Base-by-base conservation (phyloP, 257 asterid species). In the Solanum sejunctum region DNA sequence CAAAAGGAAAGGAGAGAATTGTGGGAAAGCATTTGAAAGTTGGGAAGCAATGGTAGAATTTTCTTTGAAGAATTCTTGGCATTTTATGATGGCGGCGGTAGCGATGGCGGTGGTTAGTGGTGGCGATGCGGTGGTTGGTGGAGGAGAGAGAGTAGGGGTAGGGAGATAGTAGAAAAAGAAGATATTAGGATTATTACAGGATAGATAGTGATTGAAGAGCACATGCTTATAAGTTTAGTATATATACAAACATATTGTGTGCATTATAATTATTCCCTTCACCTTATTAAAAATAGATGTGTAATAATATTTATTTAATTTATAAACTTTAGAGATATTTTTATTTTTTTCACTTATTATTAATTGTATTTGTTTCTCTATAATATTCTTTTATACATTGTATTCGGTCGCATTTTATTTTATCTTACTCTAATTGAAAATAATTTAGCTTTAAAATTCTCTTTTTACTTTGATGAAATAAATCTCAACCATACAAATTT, bases 21-120 rank as follows among this genome's bases (percentile, higher is more conserved):
- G 92, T 80, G 72, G 97, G 98, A 17, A 95, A 88, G 64, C 98
- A 93, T 87, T 89, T 91, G 92, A 92, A 91, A 63, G 91, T 94
- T 92, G 97, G 86, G 90, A 94, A 86, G 89, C 92, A 90, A 73
- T 93, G 88, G 86, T 86, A 86, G 88, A 92, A 90, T 91, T 89
- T 91, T 85, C 91, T 95, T 89, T 88, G 88, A 4, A 91, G 63
- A 8, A 90, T 85, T 90, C 83, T 86, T 47, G 98, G 90, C 98
- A 93, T 92, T 83, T 87, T 91, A 6, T 47, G 66, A 28, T 26
- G 83, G 12, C 51, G 21, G 23, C 0, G 32, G 26, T 9, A 28
- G 54, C 3, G 39, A 3, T 0, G 83, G 51, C 28, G 66, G 52
- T 58, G 83, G 13, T 67, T 67, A 16, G 20, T 36, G 26, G 78